These are phyloP conservation scores for Amorphotheca resinae DNA, from an alignment of 495 filamentous ascomycete species.

Conservation along the genomic window DNA sequence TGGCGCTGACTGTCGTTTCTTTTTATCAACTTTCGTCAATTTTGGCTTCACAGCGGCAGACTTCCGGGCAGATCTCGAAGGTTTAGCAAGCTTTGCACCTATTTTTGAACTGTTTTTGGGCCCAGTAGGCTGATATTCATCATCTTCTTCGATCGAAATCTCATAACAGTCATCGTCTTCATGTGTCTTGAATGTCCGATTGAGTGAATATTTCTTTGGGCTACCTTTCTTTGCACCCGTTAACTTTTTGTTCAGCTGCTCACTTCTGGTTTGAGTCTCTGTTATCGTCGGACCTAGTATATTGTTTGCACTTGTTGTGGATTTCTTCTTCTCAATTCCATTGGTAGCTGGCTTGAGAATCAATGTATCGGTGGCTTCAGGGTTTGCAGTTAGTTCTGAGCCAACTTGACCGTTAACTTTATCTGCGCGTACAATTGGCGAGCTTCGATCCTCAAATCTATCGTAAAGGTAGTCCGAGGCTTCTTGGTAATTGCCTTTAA, in stretches of 20 bases:
- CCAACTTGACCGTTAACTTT: background rate
- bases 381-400: background rate
- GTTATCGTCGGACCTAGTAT: too few species aligned
- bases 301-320: background rate
- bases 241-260: background rate
- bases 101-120: background rate
- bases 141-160: background rate
- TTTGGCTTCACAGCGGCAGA: background rate
- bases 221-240: background rate
- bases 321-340: background rate
- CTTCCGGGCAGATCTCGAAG: background rate
- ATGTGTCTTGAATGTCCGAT: background rate
- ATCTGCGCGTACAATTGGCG: background rate
- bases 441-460: background rate
- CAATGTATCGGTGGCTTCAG: background rate
- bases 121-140: background rate
- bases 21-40: background rate
- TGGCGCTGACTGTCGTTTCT: constrained; percentile 2
- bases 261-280: background rate
- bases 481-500: background rate
- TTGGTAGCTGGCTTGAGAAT: background rate
- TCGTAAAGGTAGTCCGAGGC: background rate
- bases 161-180: background rate
- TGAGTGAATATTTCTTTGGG: too few species aligned
- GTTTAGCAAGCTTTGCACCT: background rate